These are phyloP conservation scores for Penicillium egyptiacum DNA, from an alignment of 495 filamentous ascomycete species.

Conservation along the genomic window DNA sequence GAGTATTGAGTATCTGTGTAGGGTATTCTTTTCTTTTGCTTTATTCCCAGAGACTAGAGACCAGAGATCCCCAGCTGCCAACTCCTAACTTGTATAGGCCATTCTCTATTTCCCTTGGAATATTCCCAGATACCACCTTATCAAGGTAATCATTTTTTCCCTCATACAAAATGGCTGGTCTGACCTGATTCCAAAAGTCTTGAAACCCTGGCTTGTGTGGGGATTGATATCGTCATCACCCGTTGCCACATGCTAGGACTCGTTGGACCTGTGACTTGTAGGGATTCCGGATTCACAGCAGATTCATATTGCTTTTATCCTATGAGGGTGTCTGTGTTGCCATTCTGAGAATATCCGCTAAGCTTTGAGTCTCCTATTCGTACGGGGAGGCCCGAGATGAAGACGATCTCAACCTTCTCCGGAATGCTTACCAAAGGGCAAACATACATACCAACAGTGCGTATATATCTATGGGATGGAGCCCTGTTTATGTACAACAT, in stretches of 20 bases:
- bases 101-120: neutral
- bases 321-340: neutral
- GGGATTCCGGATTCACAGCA: constrained; percentile 1
- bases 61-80: neutral
- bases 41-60: neutral
- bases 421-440: constrained; percentile 8
- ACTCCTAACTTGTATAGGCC: neutral
- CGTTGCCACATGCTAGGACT: constrained; percentile 18
- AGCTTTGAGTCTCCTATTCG: neutral
- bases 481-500: neutral
- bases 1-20: neutral
- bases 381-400: neutral
- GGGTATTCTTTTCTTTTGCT: neutral
- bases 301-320: neutral
- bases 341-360: neutral
- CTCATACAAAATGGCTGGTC: neutral
- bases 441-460: too few species aligned
- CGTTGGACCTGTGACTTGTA: neutral
- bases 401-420: neutral
- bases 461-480: neutral
- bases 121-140: neutral
- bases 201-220: constrained; percentile 11
- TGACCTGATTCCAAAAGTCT: constrained; percentile 3
- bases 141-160: neutral
- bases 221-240: constrained; percentile 18